phyloP scores from a whole-genome alignment of 2,329 filamentous ascomycete genomes.

The Aschersonia sp. region DNA sequence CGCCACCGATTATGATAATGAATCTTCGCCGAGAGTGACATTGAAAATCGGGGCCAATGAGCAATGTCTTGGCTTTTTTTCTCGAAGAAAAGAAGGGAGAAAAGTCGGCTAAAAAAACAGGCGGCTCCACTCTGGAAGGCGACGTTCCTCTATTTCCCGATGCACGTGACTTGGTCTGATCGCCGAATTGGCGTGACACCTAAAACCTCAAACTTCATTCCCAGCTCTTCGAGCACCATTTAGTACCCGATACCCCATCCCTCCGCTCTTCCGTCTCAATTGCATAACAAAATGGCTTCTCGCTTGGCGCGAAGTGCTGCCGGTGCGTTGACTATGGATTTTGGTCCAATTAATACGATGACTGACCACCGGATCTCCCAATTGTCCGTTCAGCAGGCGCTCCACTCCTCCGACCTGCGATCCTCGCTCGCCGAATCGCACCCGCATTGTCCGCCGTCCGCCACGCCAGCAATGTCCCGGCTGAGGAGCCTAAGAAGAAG shows the following conservation, averaged over 20 bases:
- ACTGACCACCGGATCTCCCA: neutral
- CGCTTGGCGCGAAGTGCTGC: slow-evolving; percentile 90
- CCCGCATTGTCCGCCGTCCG: slow-evolving; percentile 63
- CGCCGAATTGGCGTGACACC: slow-evolving; percentile 21
- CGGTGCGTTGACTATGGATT: slow-evolving; percentile 48
- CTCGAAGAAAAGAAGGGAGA: neutral
- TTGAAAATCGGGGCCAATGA: slow-evolving; percentile 4
- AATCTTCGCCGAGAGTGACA: slow-evolving; percentile 1
- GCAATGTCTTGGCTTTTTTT: neutral
- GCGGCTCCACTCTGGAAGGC: neutral
- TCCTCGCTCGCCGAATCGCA: slow-evolving; percentile 56
- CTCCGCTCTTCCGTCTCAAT: slow-evolving; percentile 28
- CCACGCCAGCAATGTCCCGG: slow-evolving; percentile 61
- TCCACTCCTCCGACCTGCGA: slow-evolving; percentile 70
- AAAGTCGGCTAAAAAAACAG: slow-evolving; percentile 10
- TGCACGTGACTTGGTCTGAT: slow-evolving; percentile 22
- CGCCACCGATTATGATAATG: neutral
- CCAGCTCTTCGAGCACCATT: slow-evolving; percentile 29
- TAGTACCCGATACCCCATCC: slow-evolving; percentile 23
- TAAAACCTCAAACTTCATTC: slow-evolving; percentile 35
- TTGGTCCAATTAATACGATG: slow-evolving; percentile 8
- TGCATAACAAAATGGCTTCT: slow-evolving; percentile 82
- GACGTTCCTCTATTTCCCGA: neutral
- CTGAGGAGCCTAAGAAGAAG: slow-evolving; percentile 90
- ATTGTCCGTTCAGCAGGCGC: slow-evolving; percentile 46